A percentile compares a stretch with the other conserved stretches of the same genome.
These are phyloP conservation scores for Eucalyptus erythrocorys DNA, from an alignment of 345 rosid species.

Conservation along the genomic window DNA sequence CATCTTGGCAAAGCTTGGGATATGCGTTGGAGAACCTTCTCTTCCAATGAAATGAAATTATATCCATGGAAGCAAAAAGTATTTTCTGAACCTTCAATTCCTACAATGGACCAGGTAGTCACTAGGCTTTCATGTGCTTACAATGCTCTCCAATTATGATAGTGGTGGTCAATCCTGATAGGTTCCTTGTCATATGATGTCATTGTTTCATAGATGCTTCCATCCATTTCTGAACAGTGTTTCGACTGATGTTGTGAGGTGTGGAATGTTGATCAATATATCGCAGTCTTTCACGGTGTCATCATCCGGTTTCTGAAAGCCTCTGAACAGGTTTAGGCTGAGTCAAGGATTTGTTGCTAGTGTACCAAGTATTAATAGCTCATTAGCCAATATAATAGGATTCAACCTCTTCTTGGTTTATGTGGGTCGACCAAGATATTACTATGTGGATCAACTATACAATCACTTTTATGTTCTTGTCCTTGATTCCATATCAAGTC, in stretches of 20 bases:
- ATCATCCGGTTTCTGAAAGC: not conserved
- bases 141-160: not conserved
- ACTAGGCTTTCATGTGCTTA: not conserved
- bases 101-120: constrained; percentile 59
- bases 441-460: not conserved
- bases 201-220: not conserved
- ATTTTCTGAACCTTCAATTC: constrained; percentile 42
- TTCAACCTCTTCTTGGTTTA: not conserved
- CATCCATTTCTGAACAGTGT: not conserved
- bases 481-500: not conserved
- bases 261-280: not conserved
- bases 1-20: constrained; percentile 89
- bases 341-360: not conserved
- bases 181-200: not conserved
- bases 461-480: not conserved
- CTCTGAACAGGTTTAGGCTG: not conserved
- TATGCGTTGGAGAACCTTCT: constrained; percentile 52
- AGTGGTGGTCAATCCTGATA: not conserved
- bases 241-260: not conserved
- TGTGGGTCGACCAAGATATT: not conserved
- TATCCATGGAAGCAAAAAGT: constrained; percentile 24
- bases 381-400: not conserved
- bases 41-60: constrained; percentile 17
- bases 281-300: not conserved
- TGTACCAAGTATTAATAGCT: not conserved